These are phyloP conservation scores for Anaeromyces robustus DNA, from an alignment of 192 early-diverging fungal genomes.

Conservation along the genomic window DNA sequence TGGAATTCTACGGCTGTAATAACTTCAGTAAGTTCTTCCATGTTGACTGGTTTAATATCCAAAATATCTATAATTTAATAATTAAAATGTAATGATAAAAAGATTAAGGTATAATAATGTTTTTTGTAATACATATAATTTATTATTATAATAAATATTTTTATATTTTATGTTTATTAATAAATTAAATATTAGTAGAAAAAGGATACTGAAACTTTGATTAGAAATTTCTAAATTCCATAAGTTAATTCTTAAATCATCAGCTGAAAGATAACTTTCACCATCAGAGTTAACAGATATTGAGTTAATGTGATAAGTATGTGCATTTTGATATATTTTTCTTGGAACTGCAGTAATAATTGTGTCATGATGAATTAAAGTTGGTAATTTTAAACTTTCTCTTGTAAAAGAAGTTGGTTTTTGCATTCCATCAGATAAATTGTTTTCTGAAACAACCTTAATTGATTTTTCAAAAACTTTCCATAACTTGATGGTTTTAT, in stretches of 20 bases:
- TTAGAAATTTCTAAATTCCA: conserved; percentile 97
- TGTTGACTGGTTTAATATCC: conserved; percentile 99
- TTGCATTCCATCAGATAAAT: conserved; percentile 47
- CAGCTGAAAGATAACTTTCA: conserved; percentile 93
- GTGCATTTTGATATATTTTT: conserved; percentile 93
- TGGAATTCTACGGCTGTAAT: conserved; percentile 98
- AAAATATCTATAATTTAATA: conserved; percentile 63
- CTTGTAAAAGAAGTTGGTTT: background rate
- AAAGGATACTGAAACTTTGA: conserved; percentile 71
- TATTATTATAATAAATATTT: no score
- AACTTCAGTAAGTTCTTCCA: conserved; percentile 98
- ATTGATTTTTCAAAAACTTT: conserved; percentile 97
- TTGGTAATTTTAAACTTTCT: conserved; percentile 51
- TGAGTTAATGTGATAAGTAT: conserved; percentile 99
- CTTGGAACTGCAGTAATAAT: conserved; percentile 89
- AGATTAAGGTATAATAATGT: no score
- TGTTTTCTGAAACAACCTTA: conserved; percentile 87
- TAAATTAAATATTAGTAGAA: background rate
- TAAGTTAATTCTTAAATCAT: conserved; percentile 94
- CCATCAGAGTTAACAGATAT: conserved; percentile 98
- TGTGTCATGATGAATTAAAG: conserved; percentile 83
- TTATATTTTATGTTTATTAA: no score
- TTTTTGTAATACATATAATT: no score
- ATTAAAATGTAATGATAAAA: background rate
- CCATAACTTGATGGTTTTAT: conserved; percentile 99